phyloP scores from a whole-genome alignment of 75 land plant species.

The Picea glauca region DNA sequence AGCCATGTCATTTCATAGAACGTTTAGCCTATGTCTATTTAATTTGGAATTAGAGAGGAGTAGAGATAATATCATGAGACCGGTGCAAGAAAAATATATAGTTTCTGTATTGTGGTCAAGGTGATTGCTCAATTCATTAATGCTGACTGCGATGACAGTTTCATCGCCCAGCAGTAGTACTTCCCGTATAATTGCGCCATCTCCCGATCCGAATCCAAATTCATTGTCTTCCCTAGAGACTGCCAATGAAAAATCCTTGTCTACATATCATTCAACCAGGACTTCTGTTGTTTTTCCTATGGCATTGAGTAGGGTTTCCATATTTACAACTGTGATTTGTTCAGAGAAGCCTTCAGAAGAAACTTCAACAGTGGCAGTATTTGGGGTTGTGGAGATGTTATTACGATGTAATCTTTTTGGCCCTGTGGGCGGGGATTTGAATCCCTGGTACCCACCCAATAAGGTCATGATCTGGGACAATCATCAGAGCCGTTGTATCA shows the following conservation, averaged over 20 bases:
- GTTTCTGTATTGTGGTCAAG: no score
- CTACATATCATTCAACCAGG: slow-evolving; percentile 60
- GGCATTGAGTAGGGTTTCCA: slow-evolving; percentile 63
- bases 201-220: no score
- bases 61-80: no score
- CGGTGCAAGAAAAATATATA: no score
- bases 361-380: slow-evolving; percentile 21
- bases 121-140: no score
- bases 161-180: no score
- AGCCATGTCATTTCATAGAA: no score
- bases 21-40: no score
- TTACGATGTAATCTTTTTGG: slow-evolving; percentile 65
- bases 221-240: no score
- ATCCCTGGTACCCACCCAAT: slow-evolving; percentile 57
- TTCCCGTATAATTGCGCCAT: no score
- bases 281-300: slow-evolving; percentile 50
- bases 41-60: no score
- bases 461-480: slow-evolving; percentile 84
- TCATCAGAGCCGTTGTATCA: slow-evolving; percentile 56
- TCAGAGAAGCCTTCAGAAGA: slow-evolving; percentile 46
- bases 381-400: slow-evolving; percentile 67
- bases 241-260: not conserved
- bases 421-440: slow-evolving; percentile 65
- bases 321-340: slow-evolving; percentile 61
- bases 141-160: no score